Percentiles rank a stretch among this genome's conserved stretches.
phyloP scores from a whole-genome alignment of 164 flowering plant genomes.

The Brasenia schreberi region DNA sequence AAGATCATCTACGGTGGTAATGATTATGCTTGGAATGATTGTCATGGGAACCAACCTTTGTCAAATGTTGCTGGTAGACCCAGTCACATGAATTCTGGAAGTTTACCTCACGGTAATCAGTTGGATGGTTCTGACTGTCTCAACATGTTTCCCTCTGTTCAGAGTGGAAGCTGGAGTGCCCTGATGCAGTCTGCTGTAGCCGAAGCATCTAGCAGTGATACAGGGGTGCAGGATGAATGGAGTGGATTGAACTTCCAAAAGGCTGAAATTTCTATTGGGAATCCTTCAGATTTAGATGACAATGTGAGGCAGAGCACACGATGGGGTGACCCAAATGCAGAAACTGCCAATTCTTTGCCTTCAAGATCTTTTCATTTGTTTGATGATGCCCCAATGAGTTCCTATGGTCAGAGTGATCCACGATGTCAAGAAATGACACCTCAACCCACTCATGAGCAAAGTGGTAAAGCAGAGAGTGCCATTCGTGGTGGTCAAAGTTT shows the following conservation, averaged over 20 bases:
- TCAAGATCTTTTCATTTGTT: constrained; percentile 22
- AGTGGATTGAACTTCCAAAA: constrained; percentile 64
- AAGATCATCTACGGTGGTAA: constrained; percentile 50
- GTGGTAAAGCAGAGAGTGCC: constrained; percentile 9
- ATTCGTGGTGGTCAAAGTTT: not conserved
- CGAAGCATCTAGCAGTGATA: constrained; percentile 68
- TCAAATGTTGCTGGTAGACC: constrained; percentile 17
- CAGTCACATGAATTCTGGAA: constrained; percentile 19
- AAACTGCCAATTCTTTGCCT: constrained; percentile 24
- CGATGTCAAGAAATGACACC: constrained; percentile 23
- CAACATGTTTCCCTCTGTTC: constrained; percentile 44
- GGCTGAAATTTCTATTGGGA: constrained; percentile 35
- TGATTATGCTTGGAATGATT: constrained; percentile 41
- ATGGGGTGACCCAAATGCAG: constrained; percentile 36
- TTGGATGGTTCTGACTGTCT: constrained; percentile 24
- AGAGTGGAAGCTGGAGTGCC: constrained; percentile 92
- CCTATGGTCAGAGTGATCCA: constrained; percentile 16
- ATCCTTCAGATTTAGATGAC: constrained; percentile 21
- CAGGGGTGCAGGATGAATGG: constrained; percentile 69
- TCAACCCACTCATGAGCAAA: constrained; percentile 18
- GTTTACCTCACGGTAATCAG: constrained; percentile 15
- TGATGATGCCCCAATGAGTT: constrained; percentile 20
- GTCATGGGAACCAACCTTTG: not conserved
- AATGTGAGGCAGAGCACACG: constrained; percentile 29
- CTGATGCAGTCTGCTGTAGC: constrained; percentile 94